phyloP scores from a whole-genome alignment of 805 yeast genomes.

The Starmerella sp. region DNA sequence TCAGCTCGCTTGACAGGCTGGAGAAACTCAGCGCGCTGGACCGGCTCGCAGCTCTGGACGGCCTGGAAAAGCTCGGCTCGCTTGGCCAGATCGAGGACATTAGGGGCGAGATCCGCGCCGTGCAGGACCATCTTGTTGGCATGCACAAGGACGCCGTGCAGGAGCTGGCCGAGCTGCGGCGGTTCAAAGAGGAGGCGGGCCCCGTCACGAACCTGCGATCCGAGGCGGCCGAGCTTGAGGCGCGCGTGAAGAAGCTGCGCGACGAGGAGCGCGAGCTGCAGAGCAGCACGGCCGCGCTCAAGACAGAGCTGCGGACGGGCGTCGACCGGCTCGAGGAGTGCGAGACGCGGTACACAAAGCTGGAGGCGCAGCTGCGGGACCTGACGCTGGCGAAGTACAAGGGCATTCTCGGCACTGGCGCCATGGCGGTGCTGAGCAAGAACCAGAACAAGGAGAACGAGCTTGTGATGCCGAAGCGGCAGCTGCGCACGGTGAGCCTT shows the following conservation, averaged over 20 bases:
- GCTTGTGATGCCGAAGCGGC: constrained; percentile 22
- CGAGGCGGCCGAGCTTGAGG: constrained; percentile 2
- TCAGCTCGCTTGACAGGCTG: constrained; percentile 7
- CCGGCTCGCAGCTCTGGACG: not conserved
- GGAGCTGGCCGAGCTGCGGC: constrained; percentile 9
- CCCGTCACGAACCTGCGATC: not conserved
- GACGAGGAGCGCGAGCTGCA: constrained; percentile 10
- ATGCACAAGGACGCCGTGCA: constrained; percentile 9
- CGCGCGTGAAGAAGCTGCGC: constrained; percentile 12
- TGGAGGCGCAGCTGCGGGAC: constrained; percentile 21
- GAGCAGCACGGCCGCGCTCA: constrained; percentile 12
- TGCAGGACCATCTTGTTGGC: constrained; percentile 19
- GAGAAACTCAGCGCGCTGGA: not conserved
- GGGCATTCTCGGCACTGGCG: constrained; percentile 19
- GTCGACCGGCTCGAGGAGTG: constrained; percentile 12
- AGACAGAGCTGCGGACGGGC: constrained; percentile 17
- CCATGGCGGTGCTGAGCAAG: constrained; percentile 19
- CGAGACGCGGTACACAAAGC: constrained; percentile 16
- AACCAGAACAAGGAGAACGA: constrained; percentile 21
- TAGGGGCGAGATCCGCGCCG: constrained; percentile 21
- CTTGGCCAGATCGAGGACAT: constrained; percentile 5
- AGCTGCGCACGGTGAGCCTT: constrained; percentile 22
- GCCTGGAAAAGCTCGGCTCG: not conserved
- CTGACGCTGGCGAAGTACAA: constrained; percentile 19
- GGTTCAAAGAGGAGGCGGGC: not conserved